Base-by-base conservation (phyloP, 1,139 yeast genomes). In the Yamadazyma aaseri region DNA sequence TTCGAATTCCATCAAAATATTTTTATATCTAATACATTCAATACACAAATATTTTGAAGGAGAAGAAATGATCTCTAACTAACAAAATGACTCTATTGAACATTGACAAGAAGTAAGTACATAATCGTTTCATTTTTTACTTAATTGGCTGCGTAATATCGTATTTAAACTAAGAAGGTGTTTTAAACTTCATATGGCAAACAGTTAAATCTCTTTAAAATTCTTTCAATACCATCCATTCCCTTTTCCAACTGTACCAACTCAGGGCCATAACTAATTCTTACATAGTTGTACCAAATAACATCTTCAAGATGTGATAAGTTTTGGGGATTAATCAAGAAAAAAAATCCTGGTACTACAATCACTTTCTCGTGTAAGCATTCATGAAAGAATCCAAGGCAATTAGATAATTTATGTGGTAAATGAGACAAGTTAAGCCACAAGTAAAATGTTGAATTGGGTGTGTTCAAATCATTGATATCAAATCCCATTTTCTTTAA, bases 301-400 rank as follows among this genome's bases (percentile, higher is more conserved):
- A 76, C 79, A 45, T 79, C 85, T 44, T 72, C 79, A 39, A 79
- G 59, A 36, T 73, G 73, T 35, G 81, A 68, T 56, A 80, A 73
- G 47, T 80, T 79, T 45, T 77, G 73, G 9, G 85, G 85, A 47
- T 79, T 79, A 45, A 79, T 67, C 51, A 79, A 78, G 51, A 79
- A 79, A 65, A 79, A 79, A 45, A 79, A 77, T 3, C 86, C 85
- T 2, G 85, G 86, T 12, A 79, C 86, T 27, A 76, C 73, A 51
- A 79, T 79, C 11, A 77, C 81, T 47, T 70, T 71, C 44, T 79
- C 83, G 49, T 77, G 82, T 32, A 79, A 61, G 45, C 83, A 78
- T 52, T 79, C 86, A 51, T 79, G 85, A 71, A 79, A 79, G 47
- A 79, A 79, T 0, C 85, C 84, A 33, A 79, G 63, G 49, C 83